Conservation (phyloP, 164 flowering plant genomes). For the Saururus chinensis region DNA sequence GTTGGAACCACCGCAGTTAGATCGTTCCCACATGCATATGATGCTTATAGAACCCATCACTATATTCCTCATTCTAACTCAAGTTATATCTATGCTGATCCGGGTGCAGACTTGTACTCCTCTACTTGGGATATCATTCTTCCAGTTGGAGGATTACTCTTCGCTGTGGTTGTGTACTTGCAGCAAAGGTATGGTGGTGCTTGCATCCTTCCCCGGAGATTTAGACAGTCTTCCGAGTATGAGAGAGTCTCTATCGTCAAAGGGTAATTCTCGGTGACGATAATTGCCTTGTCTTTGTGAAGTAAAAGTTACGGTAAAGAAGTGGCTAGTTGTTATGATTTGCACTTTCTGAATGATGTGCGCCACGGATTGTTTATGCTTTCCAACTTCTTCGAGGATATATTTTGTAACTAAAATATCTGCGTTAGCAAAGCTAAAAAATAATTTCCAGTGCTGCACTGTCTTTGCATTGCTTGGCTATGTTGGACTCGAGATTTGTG, state of each 20-base stretch:
- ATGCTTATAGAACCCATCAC: constrained; percentile 36
- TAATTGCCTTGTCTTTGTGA: too few relatives aligned
- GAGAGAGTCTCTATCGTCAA: constrained; percentile 27
- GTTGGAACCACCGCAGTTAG: constrained; percentile 46
- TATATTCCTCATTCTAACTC: constrained; percentile 7
- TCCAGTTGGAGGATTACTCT: constrained; percentile 28
- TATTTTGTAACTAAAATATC: too few relatives aligned
- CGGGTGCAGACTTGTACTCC: constrained; percentile 36
- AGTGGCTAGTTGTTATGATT: too few relatives aligned
- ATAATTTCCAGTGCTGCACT: too few relatives aligned
- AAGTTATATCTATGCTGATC: constrained; percentile 37
- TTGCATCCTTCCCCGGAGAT: constrained; percentile 33
- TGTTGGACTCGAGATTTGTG: too few relatives aligned
- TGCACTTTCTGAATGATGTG: too few relatives aligned
- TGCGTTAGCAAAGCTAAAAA: too few relatives aligned
- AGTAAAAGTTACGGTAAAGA: too few relatives aligned
- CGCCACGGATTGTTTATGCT: too few relatives aligned
- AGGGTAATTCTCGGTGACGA: background rate
- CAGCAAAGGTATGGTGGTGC: constrained; percentile 61
- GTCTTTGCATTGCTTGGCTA: too few relatives aligned
- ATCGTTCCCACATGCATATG: constrained; percentile 57
- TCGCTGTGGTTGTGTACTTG: constrained; percentile 38
- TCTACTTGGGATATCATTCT: constrained; percentile 58
- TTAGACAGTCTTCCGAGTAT: constrained; percentile 19
- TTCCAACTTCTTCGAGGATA: too few relatives aligned